Conservation (phyloP, 169 alveolate genomes). For the Plasmodium coatneyi region DNA sequence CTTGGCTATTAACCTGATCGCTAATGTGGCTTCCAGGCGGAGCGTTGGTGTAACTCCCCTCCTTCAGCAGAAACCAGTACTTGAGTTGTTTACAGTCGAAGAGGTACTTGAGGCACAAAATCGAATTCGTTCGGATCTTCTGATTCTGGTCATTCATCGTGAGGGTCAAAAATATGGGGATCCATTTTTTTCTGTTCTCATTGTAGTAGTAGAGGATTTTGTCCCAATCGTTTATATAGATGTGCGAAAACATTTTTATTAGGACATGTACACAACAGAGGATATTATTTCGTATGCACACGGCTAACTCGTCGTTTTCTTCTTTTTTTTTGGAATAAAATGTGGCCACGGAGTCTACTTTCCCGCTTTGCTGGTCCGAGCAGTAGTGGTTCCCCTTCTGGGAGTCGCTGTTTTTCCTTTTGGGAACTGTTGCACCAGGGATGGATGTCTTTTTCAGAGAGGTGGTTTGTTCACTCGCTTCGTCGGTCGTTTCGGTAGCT, state of each 20-base stretch:
- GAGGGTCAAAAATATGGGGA: constrained; percentile 44
- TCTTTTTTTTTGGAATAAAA: constrained; percentile 17
- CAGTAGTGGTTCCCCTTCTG: not conserved
- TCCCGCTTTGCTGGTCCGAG: not conserved
- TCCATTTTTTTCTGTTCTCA: constrained; percentile 34
- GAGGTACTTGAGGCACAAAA: constrained; percentile 57
- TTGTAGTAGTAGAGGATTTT: constrained; percentile 62
- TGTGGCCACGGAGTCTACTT: not conserved
- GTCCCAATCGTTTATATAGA: constrained; percentile 71
- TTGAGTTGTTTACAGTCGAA: constrained; percentile 69
- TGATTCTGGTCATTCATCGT: constrained; percentile 28
- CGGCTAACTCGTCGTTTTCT: constrained; percentile 38
- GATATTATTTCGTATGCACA: constrained; percentile 26
- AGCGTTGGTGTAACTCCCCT: not conserved
- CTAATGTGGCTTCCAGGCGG: not conserved
- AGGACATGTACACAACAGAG: constrained; percentile 52
- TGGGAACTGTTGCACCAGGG: not conserved
- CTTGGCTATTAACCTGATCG: not conserved
- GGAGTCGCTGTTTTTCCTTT: not conserved
- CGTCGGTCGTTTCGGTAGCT: not conserved
- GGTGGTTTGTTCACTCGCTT: not conserved
- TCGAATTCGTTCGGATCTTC: constrained; percentile 40
- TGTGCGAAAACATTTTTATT: constrained; percentile 64
- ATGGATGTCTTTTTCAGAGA: not conserved
- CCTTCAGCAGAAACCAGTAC: constrained; percentile 41